Percentiles rank a stretch among this genome's conserved stretches.
These are phyloP conservation scores for Xylaria polymorpha DNA, from an alignment of 2,329 filamentous ascomycete species.

Conservation along the genomic window DNA sequence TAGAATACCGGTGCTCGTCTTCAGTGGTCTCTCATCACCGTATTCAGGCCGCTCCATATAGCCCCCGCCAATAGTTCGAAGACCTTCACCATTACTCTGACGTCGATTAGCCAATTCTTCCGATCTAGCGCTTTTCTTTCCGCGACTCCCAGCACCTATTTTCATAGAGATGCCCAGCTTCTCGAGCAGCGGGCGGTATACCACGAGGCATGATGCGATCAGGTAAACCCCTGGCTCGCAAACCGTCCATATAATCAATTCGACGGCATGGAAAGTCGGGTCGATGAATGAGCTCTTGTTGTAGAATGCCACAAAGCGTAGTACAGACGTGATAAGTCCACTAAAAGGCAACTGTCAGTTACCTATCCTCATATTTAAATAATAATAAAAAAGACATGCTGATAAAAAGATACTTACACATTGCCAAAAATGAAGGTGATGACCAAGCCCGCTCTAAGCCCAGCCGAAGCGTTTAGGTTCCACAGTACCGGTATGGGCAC, in stretches of 20 bases:
- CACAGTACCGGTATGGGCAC: slow-evolving; percentile 52
- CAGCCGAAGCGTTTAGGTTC: slow-evolving; percentile 41
- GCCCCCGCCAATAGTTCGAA: too few species aligned
- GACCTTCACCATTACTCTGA: too few species aligned
- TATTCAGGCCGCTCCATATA: too few species aligned
- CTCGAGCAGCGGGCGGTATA: slow-evolving; percentile 28
- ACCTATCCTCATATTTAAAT: background rate
- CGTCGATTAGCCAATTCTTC: too few species aligned
- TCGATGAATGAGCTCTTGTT: slow-evolving; percentile 30
- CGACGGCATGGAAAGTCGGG: slow-evolving; percentile 13
- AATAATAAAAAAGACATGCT: too few species aligned
- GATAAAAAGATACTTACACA: slow-evolving; percentile 27
- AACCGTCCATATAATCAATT: slow-evolving; percentile 18
- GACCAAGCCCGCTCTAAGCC: slow-evolving; percentile 31
- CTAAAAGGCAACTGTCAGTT: slow-evolving; percentile 30
- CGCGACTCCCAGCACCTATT: too few species aligned
- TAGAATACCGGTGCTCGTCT: too few species aligned
- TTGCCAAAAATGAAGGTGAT: slow-evolving; percentile 39
- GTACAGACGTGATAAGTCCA: slow-evolving; percentile 47
- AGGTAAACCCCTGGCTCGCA: slow-evolving; percentile 27
- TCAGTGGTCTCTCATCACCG: too few species aligned
- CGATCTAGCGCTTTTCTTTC: too few species aligned
- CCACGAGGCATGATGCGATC: slow-evolving; percentile 16
- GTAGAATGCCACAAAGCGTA: slow-evolving; percentile 46
- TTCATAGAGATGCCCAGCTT: slow-evolving; percentile 1